These are phyloP conservation scores for Lactarius tabidus DNA, from an alignment of 768 basidiomycete genomes.

Conservation along the genomic window DNA sequence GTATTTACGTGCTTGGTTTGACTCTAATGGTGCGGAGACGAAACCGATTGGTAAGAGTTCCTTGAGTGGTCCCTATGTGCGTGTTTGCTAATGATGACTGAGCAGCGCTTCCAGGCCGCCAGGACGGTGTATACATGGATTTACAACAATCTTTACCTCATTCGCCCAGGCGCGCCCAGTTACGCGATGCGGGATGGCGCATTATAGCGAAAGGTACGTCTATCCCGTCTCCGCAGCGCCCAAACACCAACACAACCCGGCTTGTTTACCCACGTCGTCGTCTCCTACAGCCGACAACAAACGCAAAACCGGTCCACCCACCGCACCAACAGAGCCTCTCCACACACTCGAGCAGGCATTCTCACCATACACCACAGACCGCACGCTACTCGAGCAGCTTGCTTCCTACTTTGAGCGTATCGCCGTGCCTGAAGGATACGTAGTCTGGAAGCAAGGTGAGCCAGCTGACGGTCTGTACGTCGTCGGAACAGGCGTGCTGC, in stretches of 20 bases:
- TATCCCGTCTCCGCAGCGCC: neutral
- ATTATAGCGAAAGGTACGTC: conserved; percentile 20
- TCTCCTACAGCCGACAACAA: conserved; percentile 17
- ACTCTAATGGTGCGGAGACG: conserved; percentile 56
- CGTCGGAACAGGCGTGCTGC: conserved; percentile 80
- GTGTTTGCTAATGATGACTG: neutral
- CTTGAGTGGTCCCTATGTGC: conserved; percentile 5
- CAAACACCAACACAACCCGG: neutral
- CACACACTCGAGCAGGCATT: conserved; percentile 78
- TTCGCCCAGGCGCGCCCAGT: conserved; percentile 22
- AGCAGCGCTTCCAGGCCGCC: conserved; percentile 23
- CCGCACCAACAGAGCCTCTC: conserved; percentile 40
- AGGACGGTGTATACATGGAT: conserved; percentile 14
- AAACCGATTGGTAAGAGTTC: conserved; percentile 40
- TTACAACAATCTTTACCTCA: conserved; percentile 18
- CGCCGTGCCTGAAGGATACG: conserved; percentile 49
- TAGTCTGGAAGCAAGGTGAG: conserved; percentile 79
- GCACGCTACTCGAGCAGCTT: conserved; percentile 57
- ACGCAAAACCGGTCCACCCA: neutral
- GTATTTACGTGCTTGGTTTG: conserved; percentile 79
- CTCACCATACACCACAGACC: conserved; percentile 61
- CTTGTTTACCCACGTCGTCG: neutral
- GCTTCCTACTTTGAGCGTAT: conserved; percentile 67
- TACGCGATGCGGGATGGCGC: conserved; percentile 24
- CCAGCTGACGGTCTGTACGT: conserved; percentile 80